Base-by-base conservation (phyloP, 345 rosid species). In the Laguncularia racemosa region DNA sequence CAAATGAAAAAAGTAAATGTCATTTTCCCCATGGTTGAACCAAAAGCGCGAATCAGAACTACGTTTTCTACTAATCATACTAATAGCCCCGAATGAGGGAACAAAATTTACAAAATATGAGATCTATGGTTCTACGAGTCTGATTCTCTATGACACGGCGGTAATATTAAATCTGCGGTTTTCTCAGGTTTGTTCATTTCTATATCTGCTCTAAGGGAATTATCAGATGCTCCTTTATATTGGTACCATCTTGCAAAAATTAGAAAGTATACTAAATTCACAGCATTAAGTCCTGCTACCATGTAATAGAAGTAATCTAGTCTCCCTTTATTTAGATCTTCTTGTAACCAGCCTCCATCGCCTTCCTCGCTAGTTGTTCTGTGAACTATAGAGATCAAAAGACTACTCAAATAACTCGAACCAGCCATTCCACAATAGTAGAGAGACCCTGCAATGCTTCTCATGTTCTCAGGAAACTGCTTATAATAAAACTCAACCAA, bases 381-480 rank as follows among this genome's bases (percentile, higher is more conserved):
- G 46, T 77, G 85, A 53, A 81, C 80, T 20, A 75, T 17, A 12
- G 62, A 28, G 43, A 77, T 72, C 17, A 81, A 52, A 0, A 77
- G 52, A 43, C 62, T 71, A 56, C 81, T 73, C 16, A 78, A 18
- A 48, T 77, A 81, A 65, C 77, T 81, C 2, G 78, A 53, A 18
- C 60, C 76, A 12, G 83, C 82, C n/a, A 59, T 7, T 16, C 78
- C 81, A n/a, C 80, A 75, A 19, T 46, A 75, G 65, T 26, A 72
- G 14, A 78, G 6, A 44, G 82, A 56, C 56, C 86, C 86, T 14
- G 69, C 86, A 18, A 81, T 68, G 73, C 81, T 81, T 64, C 76
- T 78, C 86, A 81, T 81, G 69, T 81, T 77, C 67, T 81, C 86
- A 0, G 83, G 86, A 59, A 81, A 77, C 56, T 78, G 86, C 77